Percentiles rank a stretch among this genome's conserved stretches.
These are phyloP conservation scores for Xylariaceae sp. DNA, from an alignment of 2,329 filamentous ascomycete genomes.

Conservation along the genomic window DNA sequence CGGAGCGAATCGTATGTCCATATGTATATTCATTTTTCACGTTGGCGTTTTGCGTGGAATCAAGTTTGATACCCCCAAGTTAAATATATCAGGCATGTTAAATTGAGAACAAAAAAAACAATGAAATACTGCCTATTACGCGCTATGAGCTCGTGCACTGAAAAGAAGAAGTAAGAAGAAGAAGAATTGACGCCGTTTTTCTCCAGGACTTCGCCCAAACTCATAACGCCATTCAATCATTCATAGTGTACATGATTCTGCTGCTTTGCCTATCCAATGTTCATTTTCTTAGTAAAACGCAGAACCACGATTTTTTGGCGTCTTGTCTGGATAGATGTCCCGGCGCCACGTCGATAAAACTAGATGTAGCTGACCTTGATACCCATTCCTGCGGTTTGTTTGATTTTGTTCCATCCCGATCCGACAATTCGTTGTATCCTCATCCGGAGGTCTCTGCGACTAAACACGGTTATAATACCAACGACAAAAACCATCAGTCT, in stretches of 20 bases:
- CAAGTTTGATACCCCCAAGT: constrained; percentile 19
- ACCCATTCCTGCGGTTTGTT: constrained; percentile 86
- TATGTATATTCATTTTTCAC: constrained; percentile 22
- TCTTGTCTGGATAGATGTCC: background rate
- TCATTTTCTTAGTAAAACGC: too few species aligned
- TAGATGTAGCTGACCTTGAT: constrained; percentile 96
- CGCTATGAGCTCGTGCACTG: background rate
- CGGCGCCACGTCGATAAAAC: background rate
- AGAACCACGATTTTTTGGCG: constrained; percentile 12
- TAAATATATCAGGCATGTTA: constrained; percentile 1
- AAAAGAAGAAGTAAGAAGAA: background rate
- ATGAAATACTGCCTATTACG: background rate
- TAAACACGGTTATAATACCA: constrained; percentile 70
- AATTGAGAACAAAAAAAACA: background rate
- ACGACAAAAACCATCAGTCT: constrained; percentile 72
- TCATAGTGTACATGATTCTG: constrained; percentile 24
- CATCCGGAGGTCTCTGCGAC: constrained; percentile 68
- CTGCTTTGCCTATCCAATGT: background rate
- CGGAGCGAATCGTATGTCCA: background rate
- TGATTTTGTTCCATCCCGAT: constrained; percentile 73
- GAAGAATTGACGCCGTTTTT: background rate
- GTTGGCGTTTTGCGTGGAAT: constrained; percentile 24
- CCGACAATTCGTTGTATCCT: constrained; percentile 64
- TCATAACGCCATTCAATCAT: constrained; percentile 21
- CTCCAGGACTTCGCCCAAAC: background rate